Base-by-base conservation (phyloP, 768 basidiomycete species). In the Jaapia argillacea region DNA sequence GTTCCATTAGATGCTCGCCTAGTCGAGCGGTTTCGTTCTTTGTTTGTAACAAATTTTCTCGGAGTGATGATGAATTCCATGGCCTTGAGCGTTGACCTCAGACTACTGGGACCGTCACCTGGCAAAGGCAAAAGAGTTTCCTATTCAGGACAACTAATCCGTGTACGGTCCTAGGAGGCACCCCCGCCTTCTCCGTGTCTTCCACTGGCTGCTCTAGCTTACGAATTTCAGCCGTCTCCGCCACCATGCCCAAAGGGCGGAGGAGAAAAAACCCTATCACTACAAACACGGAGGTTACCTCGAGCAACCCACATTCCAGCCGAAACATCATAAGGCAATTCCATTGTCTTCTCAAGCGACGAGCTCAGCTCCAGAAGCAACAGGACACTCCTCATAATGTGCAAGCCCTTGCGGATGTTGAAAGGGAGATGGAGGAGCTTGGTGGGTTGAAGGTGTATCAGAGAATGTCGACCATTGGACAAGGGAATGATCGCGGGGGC, bases 391-490 rank as follows among this genome's bases (percentile, higher is more conserved):
- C 38, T 6, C 18, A 41, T 26, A 54, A 53, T 39, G 46, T 49
- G 24, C 42, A 54, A 26, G 67, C 68, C 42, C 56, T 87, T 27
- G 60, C 48, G 2, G 65, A 71, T n/a, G 65, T 90, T 13, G 73
- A 82, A 33, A 46, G 59, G 12, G 71, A 85, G 53, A 79, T 94
- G 14, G 69, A 71, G 2, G 62, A 62, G 10, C 63, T 88, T n/a
- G 91, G 91, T 3, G 91, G 89, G 2, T 55, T 96, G 27, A 76
- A 79, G 43, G 67, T 66, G 21, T 96, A 96, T 58, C 91, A 96
- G 58, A 71, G 66, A 28, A 87, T 91, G 73, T 92, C 89, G 24
- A 72, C 64, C 43, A 68, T 85, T 13, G 92, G 92, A 1, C 92
- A 96, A 56, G 74, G 77, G 2, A 68, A 63, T 5, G 85, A 90